These are phyloP conservation scores for Onygenales sp. DNA, from an alignment of 2,329 filamentous ascomycete genomes.

Conservation along the genomic window DNA sequence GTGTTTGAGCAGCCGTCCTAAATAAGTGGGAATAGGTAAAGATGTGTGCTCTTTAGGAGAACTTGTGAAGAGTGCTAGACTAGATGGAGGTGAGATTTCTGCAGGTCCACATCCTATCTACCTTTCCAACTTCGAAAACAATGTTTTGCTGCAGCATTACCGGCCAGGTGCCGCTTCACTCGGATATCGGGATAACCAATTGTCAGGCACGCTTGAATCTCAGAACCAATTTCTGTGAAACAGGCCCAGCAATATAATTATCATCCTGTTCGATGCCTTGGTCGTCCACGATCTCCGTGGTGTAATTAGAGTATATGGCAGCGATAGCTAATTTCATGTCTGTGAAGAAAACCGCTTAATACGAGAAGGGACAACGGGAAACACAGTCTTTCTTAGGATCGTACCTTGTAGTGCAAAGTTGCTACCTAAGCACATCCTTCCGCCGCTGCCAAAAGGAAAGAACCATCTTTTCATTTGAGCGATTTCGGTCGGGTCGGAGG, in stretches of 20 bases:
- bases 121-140: background rate
- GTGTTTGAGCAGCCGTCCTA: too few relatives aligned
- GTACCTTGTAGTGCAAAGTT: slow-evolving; percentile 37
- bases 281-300: slow-evolving; percentile 48
- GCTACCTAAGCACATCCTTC: slow-evolving; percentile 40
- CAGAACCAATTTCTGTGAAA: slow-evolving; percentile 19
- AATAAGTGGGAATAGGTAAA: too few relatives aligned
- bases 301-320: slow-evolving; percentile 56
- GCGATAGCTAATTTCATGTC: slow-evolving; percentile 61
- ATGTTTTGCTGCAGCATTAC: background rate
- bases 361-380: background rate
- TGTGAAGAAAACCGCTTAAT: slow-evolving; percentile 19
- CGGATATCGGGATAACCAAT: background rate
- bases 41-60: too few relatives aligned
- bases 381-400: background rate
- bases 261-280: slow-evolving; percentile 50
- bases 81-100: background rate
- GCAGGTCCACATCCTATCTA: background rate
- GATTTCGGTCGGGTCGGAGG: slow-evolving; percentile 22
- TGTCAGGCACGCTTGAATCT: slow-evolving; percentile 11
- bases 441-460: slow-evolving; percentile 40
- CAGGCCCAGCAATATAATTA: slow-evolving; percentile 35
- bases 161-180: background rate
- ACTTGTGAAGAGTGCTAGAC: too few relatives aligned
- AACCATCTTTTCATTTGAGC: slow-evolving; percentile 38